These are phyloP conservation scores for Geranomyces variabilis DNA, from an alignment of 192 early-diverging fungal genomes.

Conservation along the genomic window DNA sequence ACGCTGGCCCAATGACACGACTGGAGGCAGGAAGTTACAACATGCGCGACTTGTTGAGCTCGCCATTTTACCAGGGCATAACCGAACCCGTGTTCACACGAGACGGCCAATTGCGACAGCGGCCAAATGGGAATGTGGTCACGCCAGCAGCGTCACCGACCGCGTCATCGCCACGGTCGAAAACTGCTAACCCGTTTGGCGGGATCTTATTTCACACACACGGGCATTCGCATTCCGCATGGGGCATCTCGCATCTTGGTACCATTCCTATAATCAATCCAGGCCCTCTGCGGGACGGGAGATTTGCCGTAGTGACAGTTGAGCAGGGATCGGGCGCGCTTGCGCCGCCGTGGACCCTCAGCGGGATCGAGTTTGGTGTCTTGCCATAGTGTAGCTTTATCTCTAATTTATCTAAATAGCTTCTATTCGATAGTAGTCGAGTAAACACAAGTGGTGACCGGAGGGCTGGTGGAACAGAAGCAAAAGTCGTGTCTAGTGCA, in stretches of 20 bases:
- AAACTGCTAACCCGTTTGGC: not conserved
- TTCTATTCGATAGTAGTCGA: no score
- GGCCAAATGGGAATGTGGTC: not conserved
- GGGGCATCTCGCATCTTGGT: slow-evolving; percentile 33
- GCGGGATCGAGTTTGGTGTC: slow-evolving; percentile 19
- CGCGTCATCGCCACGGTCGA: not conserved
- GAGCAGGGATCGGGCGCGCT: slow-evolving; percentile 22
- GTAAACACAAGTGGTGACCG: no score
- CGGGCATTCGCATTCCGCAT: slow-evolving; percentile 32
- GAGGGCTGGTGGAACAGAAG: no score
- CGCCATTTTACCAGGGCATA: slow-evolving; percentile 18
- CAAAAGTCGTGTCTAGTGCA: no score
- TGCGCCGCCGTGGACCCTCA: slow-evolving; percentile 14
- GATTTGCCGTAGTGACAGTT: slow-evolving; percentile 32
- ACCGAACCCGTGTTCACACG: not conserved
- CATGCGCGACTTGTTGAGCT: slow-evolving; percentile 11
- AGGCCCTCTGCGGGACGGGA: slow-evolving; percentile 30
- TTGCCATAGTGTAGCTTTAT: no score
- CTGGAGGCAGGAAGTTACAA: slow-evolving; percentile 21
- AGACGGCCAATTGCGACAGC: not conserved
- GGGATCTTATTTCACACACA: slow-evolving; percentile 31
- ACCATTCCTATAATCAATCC: slow-evolving; percentile 35
- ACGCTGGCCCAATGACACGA: slow-evolving; percentile 6
- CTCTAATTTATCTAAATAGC: no score
- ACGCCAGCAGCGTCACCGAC: not conserved